These are phyloP conservation scores for Cercospora zeina DNA, from an alignment of 2,329 filamentous ascomycete species.

Conservation along the genomic window DNA sequence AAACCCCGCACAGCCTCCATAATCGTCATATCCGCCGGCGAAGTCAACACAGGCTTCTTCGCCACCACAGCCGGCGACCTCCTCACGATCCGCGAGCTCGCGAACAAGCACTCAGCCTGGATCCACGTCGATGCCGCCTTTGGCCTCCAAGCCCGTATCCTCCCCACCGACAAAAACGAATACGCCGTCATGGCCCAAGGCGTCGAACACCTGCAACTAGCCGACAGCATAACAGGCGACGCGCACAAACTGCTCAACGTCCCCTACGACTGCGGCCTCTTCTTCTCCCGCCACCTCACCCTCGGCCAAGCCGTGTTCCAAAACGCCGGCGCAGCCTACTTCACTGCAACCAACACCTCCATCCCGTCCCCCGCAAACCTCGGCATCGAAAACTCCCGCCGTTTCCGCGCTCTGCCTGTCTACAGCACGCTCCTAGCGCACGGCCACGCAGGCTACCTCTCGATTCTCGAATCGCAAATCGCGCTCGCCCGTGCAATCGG, in stretches of 20 bases:
- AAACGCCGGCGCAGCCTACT: constrained; percentile 84
- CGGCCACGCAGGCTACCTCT: constrained; percentile 66
- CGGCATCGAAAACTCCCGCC: constrained; percentile 85
- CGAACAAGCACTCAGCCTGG: constrained; percentile 75
- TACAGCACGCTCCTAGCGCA: constrained; percentile 78
- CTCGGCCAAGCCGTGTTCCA: constrained; percentile 67
- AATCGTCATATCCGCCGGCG: constrained; percentile 77
- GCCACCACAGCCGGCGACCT: constrained; percentile 65
- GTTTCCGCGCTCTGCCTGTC: constrained; percentile 86
- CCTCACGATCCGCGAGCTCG: constrained; percentile 63
- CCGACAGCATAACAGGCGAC: constrained; percentile 84
- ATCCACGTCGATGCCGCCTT: constrained; percentile 92
- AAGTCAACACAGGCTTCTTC: constrained; percentile 88
- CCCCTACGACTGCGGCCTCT: constrained; percentile 90
- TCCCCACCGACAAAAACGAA: constrained; percentile 55
- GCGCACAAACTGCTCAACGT: constrained; percentile 93
- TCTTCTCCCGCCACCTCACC: constrained; percentile 67
- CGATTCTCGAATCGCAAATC: constrained; percentile 72
- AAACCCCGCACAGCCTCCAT: constrained; percentile 63
- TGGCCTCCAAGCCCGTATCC: constrained; percentile 72
- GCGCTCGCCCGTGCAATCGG: constrained; percentile 68
- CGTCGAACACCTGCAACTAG: constrained; percentile 70
- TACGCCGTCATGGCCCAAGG: constrained; percentile 57
- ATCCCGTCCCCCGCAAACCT: constrained; percentile 84
- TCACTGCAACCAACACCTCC: constrained; percentile 47